These are phyloP conservation scores for Erythrobasidium yunnanense DNA, from an alignment of 768 basidiomycete genomes.

Conservation along the genomic window DNA sequence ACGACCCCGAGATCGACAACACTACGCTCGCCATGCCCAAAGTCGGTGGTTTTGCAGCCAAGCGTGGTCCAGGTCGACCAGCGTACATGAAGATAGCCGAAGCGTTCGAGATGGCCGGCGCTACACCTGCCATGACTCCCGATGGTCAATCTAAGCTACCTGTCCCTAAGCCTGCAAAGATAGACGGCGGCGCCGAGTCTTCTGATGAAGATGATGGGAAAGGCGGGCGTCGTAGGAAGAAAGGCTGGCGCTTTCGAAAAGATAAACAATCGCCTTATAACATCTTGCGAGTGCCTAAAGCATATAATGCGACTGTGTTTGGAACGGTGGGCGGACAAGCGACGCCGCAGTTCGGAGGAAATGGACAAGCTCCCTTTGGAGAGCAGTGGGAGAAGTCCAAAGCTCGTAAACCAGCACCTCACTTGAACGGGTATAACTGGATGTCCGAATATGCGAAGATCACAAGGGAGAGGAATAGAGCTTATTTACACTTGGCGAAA, in stretches of 20 bases:
- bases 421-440: slow-evolving; percentile 19
- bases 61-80: background rate
- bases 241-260: background rate
- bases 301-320: background rate
- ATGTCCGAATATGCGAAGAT: slow-evolving; percentile 13
- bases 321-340: background rate
- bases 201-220: slow-evolving; percentile 9
- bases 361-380: slow-evolving; percentile 16
- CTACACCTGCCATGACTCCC: background rate
- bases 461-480: slow-evolving; percentile 2
- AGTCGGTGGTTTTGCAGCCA: slow-evolving; percentile 11
- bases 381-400: slow-evolving; percentile 17
- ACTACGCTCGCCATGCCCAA: slow-evolving; percentile 21
- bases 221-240: background rate
- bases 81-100: slow-evolving; percentile 4
- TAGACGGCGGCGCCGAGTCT: background rate
- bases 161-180: background rate
- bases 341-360: slow-evolving; percentile 17
- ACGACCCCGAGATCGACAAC: slow-evolving; percentile 47
- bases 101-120: slow-evolving; percentile 12
- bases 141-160: slow-evolving; percentile 1
- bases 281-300: background rate
- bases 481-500: slow-evolving; percentile 2
- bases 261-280: background rate
- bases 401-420: slow-evolving; percentile 20